Evolutionary conservation across 164 flowering plant genomes (phyloP).

Genomic region (Umbellularia californica): DNA sequence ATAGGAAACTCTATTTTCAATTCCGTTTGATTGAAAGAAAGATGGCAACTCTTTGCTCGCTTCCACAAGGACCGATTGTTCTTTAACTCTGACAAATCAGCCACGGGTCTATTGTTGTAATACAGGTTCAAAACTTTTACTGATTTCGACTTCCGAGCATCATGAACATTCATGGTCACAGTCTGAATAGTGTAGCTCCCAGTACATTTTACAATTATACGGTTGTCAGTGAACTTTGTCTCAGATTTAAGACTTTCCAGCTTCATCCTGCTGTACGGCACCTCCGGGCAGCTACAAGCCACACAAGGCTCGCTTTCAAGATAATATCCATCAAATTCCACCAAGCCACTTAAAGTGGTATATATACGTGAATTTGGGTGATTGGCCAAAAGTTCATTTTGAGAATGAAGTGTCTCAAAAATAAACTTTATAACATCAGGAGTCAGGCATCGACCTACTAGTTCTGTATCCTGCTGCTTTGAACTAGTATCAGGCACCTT

Average conservation of each 20-base stretch:
- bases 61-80: slow-evolving; percentile 99
- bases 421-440: slow-evolving; percentile 77
- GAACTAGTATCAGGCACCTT: slow-evolving; percentile 57
- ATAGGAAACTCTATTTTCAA: slow-evolving; percentile 94
- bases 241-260: slow-evolving; percentile 95
- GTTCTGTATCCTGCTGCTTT: slow-evolving; percentile 63
- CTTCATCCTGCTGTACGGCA: slow-evolving; percentile 93
- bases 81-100: slow-evolving; percentile 95
- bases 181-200: slow-evolving; percentile 97
- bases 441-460: slow-evolving; percentile 69
- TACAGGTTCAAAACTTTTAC: slow-evolving; percentile 93
- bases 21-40: slow-evolving; percentile 94
- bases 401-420: slow-evolving; percentile 85
- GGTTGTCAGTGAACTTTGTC: slow-evolving; percentile 95
- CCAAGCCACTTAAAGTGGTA: slow-evolving; percentile 83
- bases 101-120: slow-evolving; percentile 95
- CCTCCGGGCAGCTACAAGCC: slow-evolving; percentile 98
- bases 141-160: slow-evolving; percentile 95
- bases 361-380: slow-evolving; percentile 98
- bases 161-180: slow-evolving; percentile 99
- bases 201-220: slow-evolving; percentile 98
- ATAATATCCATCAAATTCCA: slow-evolving; percentile 99
- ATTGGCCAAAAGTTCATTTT: slow-evolving; percentile 95
- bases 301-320: slow-evolving; percentile 99
- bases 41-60: slow-evolving; percentile 96